Evolutionary conservation across 2,329 filamentous ascomycete genomes (phyloP), one percentile per base, ranked within the genome.

Genomic region (Alternaria sp.): DNA sequence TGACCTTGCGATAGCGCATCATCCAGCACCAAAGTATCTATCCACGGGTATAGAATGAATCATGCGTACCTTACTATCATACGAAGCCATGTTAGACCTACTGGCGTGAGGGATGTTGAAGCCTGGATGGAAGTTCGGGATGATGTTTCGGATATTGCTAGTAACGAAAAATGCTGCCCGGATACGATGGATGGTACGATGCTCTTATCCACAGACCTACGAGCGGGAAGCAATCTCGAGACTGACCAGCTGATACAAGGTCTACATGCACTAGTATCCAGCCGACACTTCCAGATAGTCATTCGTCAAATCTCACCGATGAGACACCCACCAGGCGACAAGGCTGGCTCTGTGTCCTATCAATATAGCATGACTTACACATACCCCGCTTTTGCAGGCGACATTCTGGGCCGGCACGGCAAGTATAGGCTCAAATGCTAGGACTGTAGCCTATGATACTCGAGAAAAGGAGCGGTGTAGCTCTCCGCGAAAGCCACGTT

Each of bases 391-490:
- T 2, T 40, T 5, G 1, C 9, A 40, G 36, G 36, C 36, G 36
- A 12, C 10, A 28, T 11, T 10, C 9, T 30, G 28, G 36, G 36
- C 1, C n/a, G 1, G 3, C 9, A 2, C 9, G 9, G 36, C 2
- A 17, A 1, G 3, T 17, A 2, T 6, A 40, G 15, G 36, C 36
- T 17, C 2, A 0, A 1, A 40, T 0, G 8, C 36, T 17, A 17
- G 2, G 4, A 40, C 1, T 17, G n/a, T 17, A 17, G n/a, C n/a
- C 36, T 40, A 11, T 40, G 1, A 3, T 40, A 10, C n/a, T 40
- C 15, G 36, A 17, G n/a, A 2, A n/a, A 36, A 17, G 36, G 36
- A 40, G 36, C 36, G 36, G 36, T 17, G 36, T 40, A 1, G 36
- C n/a, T 40, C 15, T 5, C n/a, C 2, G n/a, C 8, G 0, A 40